These are phyloP conservation scores for Pythium coloratum DNA, from an alignment of 352 stramenopile genomes.

Conservation along the genomic window DNA sequence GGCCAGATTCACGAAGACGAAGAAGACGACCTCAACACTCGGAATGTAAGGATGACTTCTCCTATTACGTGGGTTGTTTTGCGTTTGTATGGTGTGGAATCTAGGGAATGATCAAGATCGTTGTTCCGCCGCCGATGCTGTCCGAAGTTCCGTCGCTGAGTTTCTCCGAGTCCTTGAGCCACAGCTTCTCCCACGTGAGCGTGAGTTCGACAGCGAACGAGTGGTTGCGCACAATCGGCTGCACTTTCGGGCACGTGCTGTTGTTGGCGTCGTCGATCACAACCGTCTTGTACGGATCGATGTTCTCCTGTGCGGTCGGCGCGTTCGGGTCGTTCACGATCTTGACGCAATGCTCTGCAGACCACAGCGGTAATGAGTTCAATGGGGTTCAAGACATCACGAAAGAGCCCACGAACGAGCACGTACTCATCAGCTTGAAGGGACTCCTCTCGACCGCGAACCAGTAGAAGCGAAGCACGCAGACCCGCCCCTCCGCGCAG, in stretches of 20 bases:
- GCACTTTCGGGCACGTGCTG: not conserved
- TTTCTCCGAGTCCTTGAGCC: constrained; percentile 8
- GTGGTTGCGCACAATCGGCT: not conserved
- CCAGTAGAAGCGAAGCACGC: constrained; percentile 32
- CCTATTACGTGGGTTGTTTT: not conserved
- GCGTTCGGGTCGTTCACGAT: constrained; percentile 17
- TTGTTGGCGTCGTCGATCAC: constrained; percentile 1
- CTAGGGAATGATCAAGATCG: constrained; percentile 6
- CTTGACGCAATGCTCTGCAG: constrained; percentile 21
- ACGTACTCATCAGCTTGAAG: constrained; percentile 26
- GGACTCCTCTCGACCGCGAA: constrained; percentile 9
- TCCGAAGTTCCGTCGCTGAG: not conserved
- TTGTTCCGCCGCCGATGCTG: not conserved
- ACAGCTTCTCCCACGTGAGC: constrained; percentile 22
- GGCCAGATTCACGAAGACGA: constrained; percentile 27
- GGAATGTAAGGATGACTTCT: constrained; percentile 17
- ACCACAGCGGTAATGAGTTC: not conserved
- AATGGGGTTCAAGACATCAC: not conserved
- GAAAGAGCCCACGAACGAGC: not conserved
- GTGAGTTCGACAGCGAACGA: constrained; percentile 12
- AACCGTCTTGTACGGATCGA: constrained; percentile 12
- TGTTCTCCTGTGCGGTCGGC: constrained; percentile 9
- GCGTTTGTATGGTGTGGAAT: not conserved
- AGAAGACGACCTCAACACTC: constrained; percentile 32
- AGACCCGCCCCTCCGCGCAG: constrained; percentile 12